phyloP scores from a whole-genome alignment of 106 monocot genomes.

The Allium sativum region DNA sequence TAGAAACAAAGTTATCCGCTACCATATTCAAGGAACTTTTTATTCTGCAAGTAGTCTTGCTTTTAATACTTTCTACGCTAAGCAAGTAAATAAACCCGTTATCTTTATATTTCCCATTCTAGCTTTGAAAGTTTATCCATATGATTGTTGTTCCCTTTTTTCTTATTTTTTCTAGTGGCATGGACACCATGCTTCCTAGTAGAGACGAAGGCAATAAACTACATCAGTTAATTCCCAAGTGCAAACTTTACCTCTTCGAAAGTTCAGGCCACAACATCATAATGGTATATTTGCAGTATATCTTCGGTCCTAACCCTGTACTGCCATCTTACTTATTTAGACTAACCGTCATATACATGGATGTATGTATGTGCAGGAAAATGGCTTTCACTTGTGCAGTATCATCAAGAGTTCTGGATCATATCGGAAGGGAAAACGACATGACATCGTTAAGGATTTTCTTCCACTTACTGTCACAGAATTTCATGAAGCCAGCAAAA shows the following conservation, averaged over 20 bases:
- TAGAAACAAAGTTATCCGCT: too few relatives aligned
- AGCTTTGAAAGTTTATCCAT: too few relatives aligned
- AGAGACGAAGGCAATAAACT: constrained; percentile 54
- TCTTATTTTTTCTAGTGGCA: constrained; percentile 38
- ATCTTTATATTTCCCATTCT: too few relatives aligned
- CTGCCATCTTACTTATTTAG: too few relatives aligned
- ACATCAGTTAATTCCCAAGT: constrained; percentile 20
- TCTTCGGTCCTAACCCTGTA: too few relatives aligned
- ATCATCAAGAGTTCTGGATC: constrained; percentile 39
- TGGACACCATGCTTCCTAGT: constrained; percentile 58
- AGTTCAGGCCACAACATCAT: constrained; percentile 59
- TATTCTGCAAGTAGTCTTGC: too few relatives aligned
- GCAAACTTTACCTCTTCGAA: constrained; percentile 51
- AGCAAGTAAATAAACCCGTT: too few relatives aligned
- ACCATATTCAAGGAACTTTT: too few relatives aligned
- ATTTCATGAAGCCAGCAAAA: constrained; percentile 6
- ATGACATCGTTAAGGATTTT: constrained; percentile 36
- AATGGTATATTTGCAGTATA: constrained; percentile 17
- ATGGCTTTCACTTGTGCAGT: constrained; percentile 41
- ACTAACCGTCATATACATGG: not conserved
- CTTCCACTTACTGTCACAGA: constrained; percentile 40
- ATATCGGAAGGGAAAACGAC: constrained; percentile 40
- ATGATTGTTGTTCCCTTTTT: too few relatives aligned
- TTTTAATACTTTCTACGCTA: too few relatives aligned
- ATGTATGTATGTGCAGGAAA: constrained; percentile 37